phyloP scores from a whole-genome alignment of 208 protist species.

The Crithidia brevicula region DNA sequence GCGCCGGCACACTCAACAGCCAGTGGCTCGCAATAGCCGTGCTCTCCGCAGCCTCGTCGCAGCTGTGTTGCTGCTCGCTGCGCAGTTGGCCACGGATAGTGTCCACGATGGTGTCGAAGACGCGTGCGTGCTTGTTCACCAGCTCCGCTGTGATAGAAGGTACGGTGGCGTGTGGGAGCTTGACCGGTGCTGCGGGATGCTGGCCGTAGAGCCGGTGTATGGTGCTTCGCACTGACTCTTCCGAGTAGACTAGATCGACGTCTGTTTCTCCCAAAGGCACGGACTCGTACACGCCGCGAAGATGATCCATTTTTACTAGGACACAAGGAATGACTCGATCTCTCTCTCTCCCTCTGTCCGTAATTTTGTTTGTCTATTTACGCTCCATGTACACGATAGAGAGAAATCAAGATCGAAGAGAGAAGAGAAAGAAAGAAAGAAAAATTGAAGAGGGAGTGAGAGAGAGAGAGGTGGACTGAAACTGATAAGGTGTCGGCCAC shows the following conservation, averaged over 20 bases:
- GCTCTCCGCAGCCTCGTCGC: background rate
- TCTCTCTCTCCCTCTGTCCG: no score
- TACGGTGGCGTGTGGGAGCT: conserved; percentile 25
- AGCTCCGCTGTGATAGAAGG: conserved; percentile 17
- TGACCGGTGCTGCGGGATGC: background rate
- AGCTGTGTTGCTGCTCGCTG: background rate
- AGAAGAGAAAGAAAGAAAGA: no score
- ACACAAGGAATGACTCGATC: no score
- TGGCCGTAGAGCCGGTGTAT: conserved; percentile 25
- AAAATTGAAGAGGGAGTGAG: no score
- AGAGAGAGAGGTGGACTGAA: no score
- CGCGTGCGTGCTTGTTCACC: background rate
- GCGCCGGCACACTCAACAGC: conserved; percentile 58
- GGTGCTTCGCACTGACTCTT: conserved; percentile 19
- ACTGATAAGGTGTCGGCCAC: no score
- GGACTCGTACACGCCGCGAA: no score
- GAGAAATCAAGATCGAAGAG: no score
- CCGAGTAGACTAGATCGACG: conserved; percentile 4
- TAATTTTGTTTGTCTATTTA: no score
- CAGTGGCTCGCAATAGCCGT: conserved; percentile 40
- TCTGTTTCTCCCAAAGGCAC: no score
- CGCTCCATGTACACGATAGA: no score
- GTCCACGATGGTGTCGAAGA: conserved; percentile 14
- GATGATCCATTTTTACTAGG: no score
- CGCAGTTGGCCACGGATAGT: conserved; percentile 6